These are phyloP conservation scores for Rickenella mellea DNA, from an alignment of 768 basidiomycete genomes.

Conservation along the genomic window DNA sequence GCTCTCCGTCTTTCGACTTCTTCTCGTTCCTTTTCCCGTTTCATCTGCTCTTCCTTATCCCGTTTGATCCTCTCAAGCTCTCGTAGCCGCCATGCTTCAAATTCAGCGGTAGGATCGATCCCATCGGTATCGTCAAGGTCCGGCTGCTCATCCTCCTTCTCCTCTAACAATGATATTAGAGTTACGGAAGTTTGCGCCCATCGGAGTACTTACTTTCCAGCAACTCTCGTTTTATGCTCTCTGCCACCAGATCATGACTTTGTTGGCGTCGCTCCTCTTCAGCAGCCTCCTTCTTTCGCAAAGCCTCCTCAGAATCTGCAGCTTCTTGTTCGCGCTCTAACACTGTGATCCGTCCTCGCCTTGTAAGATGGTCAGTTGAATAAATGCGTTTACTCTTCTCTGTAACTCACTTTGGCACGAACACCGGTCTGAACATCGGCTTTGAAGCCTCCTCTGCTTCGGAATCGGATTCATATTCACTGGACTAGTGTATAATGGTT, in stretches of 20 bases:
- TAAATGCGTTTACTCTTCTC: conserved; percentile 1
- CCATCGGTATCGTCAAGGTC: conserved; percentile 96
- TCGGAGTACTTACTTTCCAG: conserved; percentile 64
- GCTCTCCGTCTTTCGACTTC: conserved; percentile 89
- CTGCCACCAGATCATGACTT: conserved; percentile 87
- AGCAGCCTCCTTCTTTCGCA: conserved; percentile 61
- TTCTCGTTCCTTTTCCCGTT: conserved; percentile 74
- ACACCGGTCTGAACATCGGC: conserved; percentile 82
- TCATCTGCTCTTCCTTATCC: conserved; percentile 84
- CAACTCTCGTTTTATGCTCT: conserved; percentile 85
- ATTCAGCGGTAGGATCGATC: conserved; percentile 79
- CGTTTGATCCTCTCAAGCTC: conserved; percentile 90
- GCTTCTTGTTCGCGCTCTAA: conserved; percentile 57
- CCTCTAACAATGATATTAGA: conserved; percentile 43
- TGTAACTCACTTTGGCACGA: conserved; percentile 80
- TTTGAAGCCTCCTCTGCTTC: conserved; percentile 62
- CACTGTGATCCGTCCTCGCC: conserved; percentile 70
- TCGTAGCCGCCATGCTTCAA: conserved; percentile 92
- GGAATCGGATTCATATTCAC: conserved; percentile 77
- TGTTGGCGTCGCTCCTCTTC: conserved; percentile 79
- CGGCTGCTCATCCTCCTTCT: conserved; percentile 73
- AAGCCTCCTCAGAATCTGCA: conserved; percentile 67
- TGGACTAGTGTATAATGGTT: conserved; percentile 42
- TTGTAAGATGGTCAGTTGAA: conserved; percentile 19
- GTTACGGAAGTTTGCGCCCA: background rate